Evolutionary conservation across 805 yeast species (phyloP), one percentile per base, ranked within the genome.

Genomic region (Yarrowia bubula): DNA sequence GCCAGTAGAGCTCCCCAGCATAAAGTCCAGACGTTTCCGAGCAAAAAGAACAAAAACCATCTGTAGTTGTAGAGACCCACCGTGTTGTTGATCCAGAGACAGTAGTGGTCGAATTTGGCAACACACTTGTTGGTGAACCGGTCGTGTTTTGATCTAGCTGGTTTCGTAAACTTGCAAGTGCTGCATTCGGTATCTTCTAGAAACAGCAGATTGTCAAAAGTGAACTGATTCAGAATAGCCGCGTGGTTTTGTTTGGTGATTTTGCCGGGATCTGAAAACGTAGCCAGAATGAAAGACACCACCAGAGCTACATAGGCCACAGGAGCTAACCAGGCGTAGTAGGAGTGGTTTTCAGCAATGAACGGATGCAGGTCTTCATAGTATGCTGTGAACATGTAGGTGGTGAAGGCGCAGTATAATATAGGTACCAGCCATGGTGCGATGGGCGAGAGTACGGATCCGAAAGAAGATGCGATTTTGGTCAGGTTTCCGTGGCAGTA

Each of bases 131-230:
- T 73, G 71, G 88, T 85, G 11, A 75, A 74, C 11, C 82, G 75
- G 72, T 89, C 86, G 71, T 85, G 89, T 71, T 84, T 85, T 13
- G 86, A 81, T 33, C 89, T 73, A 3, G 89, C 88, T 0, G 89
- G 89, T 61, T 74, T 84, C 73, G 66, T 71, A 48, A 69, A 71
- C 60, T 69, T 69, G 67, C 89, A 85, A 0, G 88, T 85, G 14
- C 74, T 38, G 71, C 89, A 85, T 15, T 68, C 69, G 13, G 74
- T 76, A 57, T 74, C 75, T 7, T 81, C 77, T 71, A 83, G 80
- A 73, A 81, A 88, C 22, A 88, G 78, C 41, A 88, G 72, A 22
- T 79, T 75, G 71, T 88, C 90, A 68, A 75, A 79, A 1, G 71
- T 69, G 68, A 77, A 80, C 38, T 65, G 43, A 8, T 47, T 53